Evolutionary conservation across 495 filamentous ascomycete genomes (phyloP), one percentile per base, ranked within the genome.

Genomic region (Aspergillus egyptiacus): DNA sequence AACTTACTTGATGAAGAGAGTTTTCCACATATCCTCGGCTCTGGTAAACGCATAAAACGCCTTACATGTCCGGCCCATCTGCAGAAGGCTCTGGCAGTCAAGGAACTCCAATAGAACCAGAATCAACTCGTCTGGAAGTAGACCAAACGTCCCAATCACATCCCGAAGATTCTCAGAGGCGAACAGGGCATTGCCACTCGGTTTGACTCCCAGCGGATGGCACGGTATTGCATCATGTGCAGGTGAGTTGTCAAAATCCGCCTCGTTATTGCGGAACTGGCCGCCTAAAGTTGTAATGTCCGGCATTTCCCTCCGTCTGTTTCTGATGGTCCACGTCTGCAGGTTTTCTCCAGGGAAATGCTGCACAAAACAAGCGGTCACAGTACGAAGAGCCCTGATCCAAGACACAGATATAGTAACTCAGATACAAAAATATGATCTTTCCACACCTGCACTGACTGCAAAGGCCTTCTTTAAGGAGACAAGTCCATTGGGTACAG

Each of bases 21-120:
- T 61, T 68, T 93, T 93, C 93, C 93, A 98, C 20, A 97, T 63
- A 51, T 98, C 93, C 50, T 97, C 93, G 25, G 78, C 78, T 31
- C 85, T 74, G 33, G 85, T 85, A 63, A 90, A 93, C 6, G 91
- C 93, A 72, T 90, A 94, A 13, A 96, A 74, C 25, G 87, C 86
- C 63, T 85, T 89, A 70, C 93, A 96, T 4, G 91, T 86, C 39
- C 77, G 76, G n/a, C 89, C 88, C 19, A 96, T 62, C 4, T 71
- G 62, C 45, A 83, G 62, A 40, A 98, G 67, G 35, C 75, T 72
- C 22, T 56, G 48, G 34, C 76, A 71, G 58, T 94, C 83, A 15
- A 97, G 71, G 54, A 66, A 79, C 62, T 95, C 91, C 46, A 97
- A 65, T 17, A 95, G 53, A 34, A 83, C 74, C 45, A 85, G 65